Percentiles rank a stretch among this genome's conserved stretches.
Evolutionary conservation across 1,139 yeast genomes (phyloP).

Genomic region (Zygoascus sp.): DNA sequence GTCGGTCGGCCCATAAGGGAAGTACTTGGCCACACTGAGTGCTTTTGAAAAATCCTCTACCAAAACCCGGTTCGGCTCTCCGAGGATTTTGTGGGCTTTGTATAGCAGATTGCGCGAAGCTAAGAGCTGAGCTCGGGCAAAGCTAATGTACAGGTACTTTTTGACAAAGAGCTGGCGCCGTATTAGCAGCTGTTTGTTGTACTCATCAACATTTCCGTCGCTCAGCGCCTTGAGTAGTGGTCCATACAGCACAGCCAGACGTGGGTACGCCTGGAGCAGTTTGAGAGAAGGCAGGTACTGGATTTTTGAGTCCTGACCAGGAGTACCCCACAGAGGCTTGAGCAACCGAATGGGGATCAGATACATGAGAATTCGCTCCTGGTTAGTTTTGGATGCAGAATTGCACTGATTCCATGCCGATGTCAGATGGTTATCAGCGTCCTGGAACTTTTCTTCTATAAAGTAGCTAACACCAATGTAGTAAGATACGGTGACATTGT

Average conservation of each 20-base stretch:
- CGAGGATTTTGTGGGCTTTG: constrained; percentile 40
- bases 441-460: constrained; percentile 55
- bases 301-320: not conserved
- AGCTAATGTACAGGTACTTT: constrained; percentile 58
- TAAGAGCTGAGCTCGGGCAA: constrained; percentile 50
- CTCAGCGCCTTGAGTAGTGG: constrained; percentile 48
- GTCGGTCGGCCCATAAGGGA: constrained; percentile 13
- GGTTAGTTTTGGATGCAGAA: constrained; percentile 27
- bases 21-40: constrained; percentile 37
- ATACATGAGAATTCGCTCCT: constrained; percentile 37
- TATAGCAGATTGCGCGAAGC: constrained; percentile 53
- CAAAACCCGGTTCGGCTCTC: constrained; percentile 43
- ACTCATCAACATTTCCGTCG: constrained; percentile 52
- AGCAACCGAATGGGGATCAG: constrained; percentile 38
- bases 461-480: constrained; percentile 61
- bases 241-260: constrained; percentile 43
- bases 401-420: constrained; percentile 44
- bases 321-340: constrained; percentile 7
- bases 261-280: constrained; percentile 47
- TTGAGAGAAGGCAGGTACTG: constrained; percentile 37
- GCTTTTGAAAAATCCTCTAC: constrained; percentile 47
- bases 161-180: constrained; percentile 52
- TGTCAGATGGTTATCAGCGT: constrained; percentile 48
- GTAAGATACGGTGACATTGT: constrained; percentile 58
- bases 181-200: constrained; percentile 42